Base-by-base conservation (phyloP, 768 basidiomycete species). In the Boletus tylopilopsis region DNA sequence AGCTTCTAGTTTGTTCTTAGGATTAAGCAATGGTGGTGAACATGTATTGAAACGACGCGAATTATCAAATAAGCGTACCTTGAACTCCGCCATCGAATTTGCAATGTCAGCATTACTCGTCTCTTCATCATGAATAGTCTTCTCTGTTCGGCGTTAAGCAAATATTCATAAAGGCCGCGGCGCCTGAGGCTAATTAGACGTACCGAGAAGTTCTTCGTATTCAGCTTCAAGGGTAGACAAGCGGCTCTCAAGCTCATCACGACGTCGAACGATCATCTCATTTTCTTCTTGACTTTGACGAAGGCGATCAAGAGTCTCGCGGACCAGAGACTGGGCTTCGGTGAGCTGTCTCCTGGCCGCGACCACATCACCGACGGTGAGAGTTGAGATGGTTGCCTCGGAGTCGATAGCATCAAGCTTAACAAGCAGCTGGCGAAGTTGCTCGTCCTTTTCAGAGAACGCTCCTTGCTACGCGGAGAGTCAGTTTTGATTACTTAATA, bases 181-280 rank as follows among this genome's bases (percentile, higher is more conserved):
- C 29, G 29, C 29, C 49, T 24, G 29, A 18, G n/a, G 13, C 7
- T 45, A 50, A 34, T 41, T 23, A 46, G 34, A 72, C 83, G 56
- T 55, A 93, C 94, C 94, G 27, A 99, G 78, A 22, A 98, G 77
- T 69, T 98, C 96, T 69, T 99, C 96, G 60, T 97, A 98, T 63
- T 98, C 96, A 4, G 87, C 76, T 70, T 98, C 94, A 24, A 98
- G 72, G 38, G 84, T 78, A 32, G 81, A 69, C 41, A 96, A 76
- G 50, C 94, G 79, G 34, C 78, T 73, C 70, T 99, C 94, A 35
- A 98, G 70, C 64, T 99, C 96, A 54, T 92, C 90, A 54, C 85
- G 78, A 53, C 94, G 75, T 57, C 91, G 81, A 23, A 75, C 71
- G 50, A 90, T 75, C 76, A 91, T 81, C 62, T 94, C 94, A 53